Conservation (phyloP, 495 filamentous ascomycete genomes). For the Neurospora discreta region DNA sequence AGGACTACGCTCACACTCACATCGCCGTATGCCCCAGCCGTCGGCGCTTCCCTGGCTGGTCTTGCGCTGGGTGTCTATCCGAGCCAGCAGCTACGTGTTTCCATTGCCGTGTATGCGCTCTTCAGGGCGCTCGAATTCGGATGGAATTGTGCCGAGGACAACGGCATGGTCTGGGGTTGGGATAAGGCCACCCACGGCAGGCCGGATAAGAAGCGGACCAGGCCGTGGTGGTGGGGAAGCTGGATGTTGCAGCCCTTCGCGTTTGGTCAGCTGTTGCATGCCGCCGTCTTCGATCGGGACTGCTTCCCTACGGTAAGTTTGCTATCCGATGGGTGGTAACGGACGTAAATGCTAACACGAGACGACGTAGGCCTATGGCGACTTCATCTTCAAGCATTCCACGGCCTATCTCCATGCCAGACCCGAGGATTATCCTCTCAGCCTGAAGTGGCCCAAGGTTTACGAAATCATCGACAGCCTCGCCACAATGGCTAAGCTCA, state of each 20-base stretch:
- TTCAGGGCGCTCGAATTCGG: slow-evolving; percentile 75
- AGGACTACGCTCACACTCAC: slow-evolving; percentile 60
- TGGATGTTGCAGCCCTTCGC: slow-evolving; percentile 94
- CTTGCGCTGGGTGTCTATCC: slow-evolving; percentile 72
- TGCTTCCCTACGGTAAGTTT: slow-evolving; percentile 51
- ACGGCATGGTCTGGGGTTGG: slow-evolving; percentile 63
- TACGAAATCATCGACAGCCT: slow-evolving; percentile 73
- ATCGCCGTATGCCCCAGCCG: slow-evolving; percentile 70
- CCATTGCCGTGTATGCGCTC: slow-evolving; percentile 65
- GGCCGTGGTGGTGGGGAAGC: slow-evolving; percentile 87
- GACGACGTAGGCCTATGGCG: slow-evolving; percentile 43
- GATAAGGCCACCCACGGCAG: slow-evolving; percentile 21
- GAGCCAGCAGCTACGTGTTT: slow-evolving; percentile 62
- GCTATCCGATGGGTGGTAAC: background rate
- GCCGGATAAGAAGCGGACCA: slow-evolving; percentile 28
- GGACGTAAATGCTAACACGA: background rate
- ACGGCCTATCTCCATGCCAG: slow-evolving; percentile 66
- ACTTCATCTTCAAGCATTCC: slow-evolving; percentile 63
- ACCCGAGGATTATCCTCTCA: slow-evolving; percentile 55
- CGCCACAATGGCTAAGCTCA: slow-evolving; percentile 63
- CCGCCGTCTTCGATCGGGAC: slow-evolving; percentile 86
- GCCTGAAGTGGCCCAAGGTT: slow-evolving; percentile 61
- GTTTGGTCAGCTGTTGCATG: slow-evolving; percentile 81
- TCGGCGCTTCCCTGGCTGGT: slow-evolving; percentile 80
- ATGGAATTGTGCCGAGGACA: slow-evolving; percentile 72